These are phyloP conservation scores for Saussurea involucrata DNA, from an alignment of 129 eudicot species.

Conservation along the genomic window DNA sequence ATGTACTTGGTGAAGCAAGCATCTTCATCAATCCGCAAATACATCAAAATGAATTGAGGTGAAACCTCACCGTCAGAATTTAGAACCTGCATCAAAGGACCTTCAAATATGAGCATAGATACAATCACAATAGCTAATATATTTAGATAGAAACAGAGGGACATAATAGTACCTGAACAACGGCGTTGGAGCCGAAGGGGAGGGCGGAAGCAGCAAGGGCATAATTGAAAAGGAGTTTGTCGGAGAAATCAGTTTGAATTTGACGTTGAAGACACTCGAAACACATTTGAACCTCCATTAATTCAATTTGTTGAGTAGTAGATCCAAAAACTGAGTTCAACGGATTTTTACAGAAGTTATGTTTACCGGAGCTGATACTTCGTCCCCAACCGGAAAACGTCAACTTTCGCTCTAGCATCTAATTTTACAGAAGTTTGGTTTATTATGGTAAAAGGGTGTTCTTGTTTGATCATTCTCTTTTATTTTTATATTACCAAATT, in stretches of 20 bases:
- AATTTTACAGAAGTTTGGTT: too few species aligned
- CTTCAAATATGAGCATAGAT: background rate
- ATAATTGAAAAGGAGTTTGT: constrained; percentile 43
- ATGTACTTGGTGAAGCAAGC: constrained; percentile 60
- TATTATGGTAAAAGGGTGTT: too few species aligned
- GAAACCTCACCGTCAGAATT: constrained; percentile 37
- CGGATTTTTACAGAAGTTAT: background rate
- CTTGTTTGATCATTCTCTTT: too few species aligned
- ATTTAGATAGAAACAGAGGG: background rate
- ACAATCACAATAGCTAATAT: constrained; percentile 2
- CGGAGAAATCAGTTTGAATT: constrained; percentile 60
- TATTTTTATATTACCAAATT: too few species aligned
- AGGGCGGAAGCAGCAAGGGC: constrained; percentile 62
- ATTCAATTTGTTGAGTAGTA: background rate
- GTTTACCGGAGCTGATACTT: background rate
- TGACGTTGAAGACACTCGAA: constrained; percentile 72
- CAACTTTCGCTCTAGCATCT: background rate
- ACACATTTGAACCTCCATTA: constrained; percentile 45
- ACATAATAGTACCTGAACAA: constrained; percentile 56
- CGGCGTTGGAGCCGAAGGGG: constrained; percentile 75
- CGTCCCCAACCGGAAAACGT: background rate
- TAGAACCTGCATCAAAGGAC: constrained; percentile 34
- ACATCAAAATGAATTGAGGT: constrained; percentile 54
- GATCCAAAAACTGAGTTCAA: background rate
- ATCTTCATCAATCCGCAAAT: constrained; percentile 33